Evolutionary conservation across 169 alveolate species (phyloP).

Genomic region (Cryptosporidium ryanae): DNA sequence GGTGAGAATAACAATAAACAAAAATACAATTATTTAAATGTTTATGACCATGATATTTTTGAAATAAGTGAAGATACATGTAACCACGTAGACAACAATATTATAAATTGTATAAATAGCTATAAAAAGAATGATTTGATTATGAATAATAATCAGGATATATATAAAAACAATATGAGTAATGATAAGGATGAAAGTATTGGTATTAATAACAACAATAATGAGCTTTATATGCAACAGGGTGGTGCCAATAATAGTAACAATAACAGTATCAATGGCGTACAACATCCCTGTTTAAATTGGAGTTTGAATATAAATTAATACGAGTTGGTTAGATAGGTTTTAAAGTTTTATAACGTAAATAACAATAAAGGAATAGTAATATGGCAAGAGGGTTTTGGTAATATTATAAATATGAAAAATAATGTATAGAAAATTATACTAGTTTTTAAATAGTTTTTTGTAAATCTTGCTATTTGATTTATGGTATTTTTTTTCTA

Average conservation of each 20-base stretch:
- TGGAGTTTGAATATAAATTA: constrained; percentile 29
- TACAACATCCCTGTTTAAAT: constrained; percentile 48
- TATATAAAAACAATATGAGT: background rate
- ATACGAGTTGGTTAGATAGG: background rate
- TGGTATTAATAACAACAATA: background rate
- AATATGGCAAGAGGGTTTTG: background rate
- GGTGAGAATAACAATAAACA: background rate
- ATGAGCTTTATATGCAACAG: background rate
- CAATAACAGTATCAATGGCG: background rate
- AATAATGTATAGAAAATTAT: constrained; percentile 1
- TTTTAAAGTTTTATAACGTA: too few species aligned
- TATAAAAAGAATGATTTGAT: too few species aligned
- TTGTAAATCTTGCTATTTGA: constrained; percentile 21
- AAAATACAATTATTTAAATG: background rate
- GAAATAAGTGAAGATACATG: background rate
- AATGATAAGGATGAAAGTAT: background rate
- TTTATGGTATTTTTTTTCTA: constrained; percentile 34
- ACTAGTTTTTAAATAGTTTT: constrained; percentile 10
- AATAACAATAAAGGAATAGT: background rate
- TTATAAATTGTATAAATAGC: background rate
- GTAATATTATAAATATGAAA: background rate
- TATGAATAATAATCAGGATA: too few species aligned
- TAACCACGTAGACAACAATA: background rate
- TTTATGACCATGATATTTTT: background rate
- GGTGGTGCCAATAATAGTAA: background rate